Evolutionary conservation across 257 asterid genomes (phyloP).

Genomic region (Cordia subcordata): DNA sequence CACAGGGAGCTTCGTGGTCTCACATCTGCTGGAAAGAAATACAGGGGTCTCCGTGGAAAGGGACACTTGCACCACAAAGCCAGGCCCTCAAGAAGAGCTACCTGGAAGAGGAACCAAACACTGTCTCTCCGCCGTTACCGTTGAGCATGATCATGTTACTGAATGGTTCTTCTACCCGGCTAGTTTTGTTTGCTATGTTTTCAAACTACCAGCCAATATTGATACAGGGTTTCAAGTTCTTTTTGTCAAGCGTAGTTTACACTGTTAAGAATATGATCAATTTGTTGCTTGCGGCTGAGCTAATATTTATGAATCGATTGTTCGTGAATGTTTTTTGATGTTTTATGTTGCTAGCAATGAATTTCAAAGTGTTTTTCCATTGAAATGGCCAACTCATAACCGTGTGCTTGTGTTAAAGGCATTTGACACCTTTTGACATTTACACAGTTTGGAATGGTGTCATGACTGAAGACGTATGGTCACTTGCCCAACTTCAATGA

Average conservation of each 20-base stretch:
- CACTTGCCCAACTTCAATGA: too few species aligned
- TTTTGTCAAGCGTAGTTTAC: background rate
- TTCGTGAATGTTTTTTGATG: background rate
- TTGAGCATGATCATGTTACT: background rate
- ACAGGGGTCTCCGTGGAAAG: conserved; percentile 7
- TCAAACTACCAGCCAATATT: too few species aligned
- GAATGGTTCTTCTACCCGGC: background rate
- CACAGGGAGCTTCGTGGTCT: conserved; percentile 14
- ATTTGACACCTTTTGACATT: too few species aligned
- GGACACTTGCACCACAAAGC: conserved; percentile 7
- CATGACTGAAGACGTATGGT: too few species aligned
- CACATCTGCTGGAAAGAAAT: conserved; percentile 10
- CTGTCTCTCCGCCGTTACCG: conserved; percentile 8
- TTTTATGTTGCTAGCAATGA: background rate
- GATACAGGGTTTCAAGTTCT: background rate
- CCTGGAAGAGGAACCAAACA: conserved; percentile 13
- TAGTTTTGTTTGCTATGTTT: background rate
- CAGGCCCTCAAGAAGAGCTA: conserved; percentile 10
- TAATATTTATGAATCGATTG: too few species aligned
- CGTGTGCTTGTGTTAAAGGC: too few species aligned
- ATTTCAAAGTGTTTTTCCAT: too few species aligned
- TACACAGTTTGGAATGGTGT: too few species aligned
- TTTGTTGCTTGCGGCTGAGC: background rate
- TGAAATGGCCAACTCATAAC: too few species aligned
- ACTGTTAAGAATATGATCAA: background rate